Evolutionary conservation across 2,329 filamentous ascomycete species (phyloP), one percentile per base, ranked within the genome.

Genomic region (Fusarium vanettenii): DNA sequence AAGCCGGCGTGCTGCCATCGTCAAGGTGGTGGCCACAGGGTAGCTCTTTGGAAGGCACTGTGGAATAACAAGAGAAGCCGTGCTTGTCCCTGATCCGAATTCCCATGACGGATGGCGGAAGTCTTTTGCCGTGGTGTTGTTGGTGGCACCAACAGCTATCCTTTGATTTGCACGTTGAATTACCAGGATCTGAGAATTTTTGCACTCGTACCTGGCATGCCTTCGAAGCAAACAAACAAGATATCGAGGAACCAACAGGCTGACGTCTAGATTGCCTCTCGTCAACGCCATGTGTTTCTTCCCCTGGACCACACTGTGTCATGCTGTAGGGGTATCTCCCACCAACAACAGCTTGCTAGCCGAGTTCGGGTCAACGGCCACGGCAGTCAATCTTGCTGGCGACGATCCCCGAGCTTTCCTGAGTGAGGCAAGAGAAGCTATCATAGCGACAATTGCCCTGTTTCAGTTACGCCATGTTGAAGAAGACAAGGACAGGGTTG

Each of bases 281-380:
- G 5, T 61, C 52, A 69, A 66, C 29, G 65, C 67, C 56, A 72
- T 72, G 56, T 65, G 60, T 25, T 48, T 43, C 45, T 16, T 71
- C 60, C 59, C 45, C 57, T 50, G 52, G 10, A 66, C 45, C 22
- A 63, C 63, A 33, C 45, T 55, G 45, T 69, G 27, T 63, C 45
- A 57, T 70, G 61, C 62, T 66, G 74, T 39, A 35, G 66, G 63
- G 25, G 8, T 52, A 70, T 70, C 59, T 67, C 60, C 62, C 29
- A 9, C 31, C 33, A 41, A 60, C 41, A 43, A 75, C 33, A 37
- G 25, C 62, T 69, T 55, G 55, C 45, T 50, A 31, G 39, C 9
- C 22, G 18, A 60, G 56, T 37, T 70, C 22, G 56, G 52, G 41
- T 59, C 33, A 64, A 67, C 72, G 66, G 66, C 63, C 43, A 64